phyloP scores from a whole-genome alignment of 1,284 basidiomycete species.

The Leccinum pallidistipes region DNA sequence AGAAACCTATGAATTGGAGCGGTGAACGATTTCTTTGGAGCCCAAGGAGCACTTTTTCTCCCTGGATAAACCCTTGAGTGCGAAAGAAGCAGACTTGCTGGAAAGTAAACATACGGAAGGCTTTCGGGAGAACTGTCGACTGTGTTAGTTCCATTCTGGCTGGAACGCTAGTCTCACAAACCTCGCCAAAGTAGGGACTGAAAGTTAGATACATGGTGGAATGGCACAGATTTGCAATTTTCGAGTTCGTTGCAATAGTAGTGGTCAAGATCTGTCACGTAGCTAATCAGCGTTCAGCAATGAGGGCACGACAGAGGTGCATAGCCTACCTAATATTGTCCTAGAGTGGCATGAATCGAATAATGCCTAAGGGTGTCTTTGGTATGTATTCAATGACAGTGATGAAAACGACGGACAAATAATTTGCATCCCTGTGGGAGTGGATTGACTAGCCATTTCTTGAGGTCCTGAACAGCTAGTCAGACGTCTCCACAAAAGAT shows the following conservation, averaged over 20 bases:
- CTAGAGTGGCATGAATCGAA: conserved; percentile 34
- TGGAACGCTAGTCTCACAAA: conserved; percentile 7
- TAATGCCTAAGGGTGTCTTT: conserved; percentile 20
- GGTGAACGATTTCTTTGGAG: neutral
- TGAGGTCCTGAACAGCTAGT: conserved; percentile 36
- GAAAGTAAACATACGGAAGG: conserved; percentile 12
- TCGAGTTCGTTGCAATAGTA: conserved; percentile 24
- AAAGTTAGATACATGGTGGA: neutral
- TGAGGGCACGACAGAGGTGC: neutral
- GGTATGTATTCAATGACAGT: neutral
- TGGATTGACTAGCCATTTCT: conserved; percentile 38
- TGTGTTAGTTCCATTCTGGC: conserved; percentile 1
- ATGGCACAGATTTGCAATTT: neutral
- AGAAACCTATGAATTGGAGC: neutral
- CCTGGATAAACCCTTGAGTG: conserved; percentile 6
- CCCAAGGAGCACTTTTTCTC: neutral
- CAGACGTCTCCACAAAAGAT: neutral
- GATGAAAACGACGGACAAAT: conserved; percentile 30
- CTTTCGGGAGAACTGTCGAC: conserved; percentile 4
- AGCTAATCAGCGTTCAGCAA: neutral
- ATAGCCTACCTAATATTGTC: conserved; percentile 25
- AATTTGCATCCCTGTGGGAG: conserved; percentile 43
- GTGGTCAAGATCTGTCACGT: conserved; percentile 26
- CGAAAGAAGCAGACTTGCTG: neutral
- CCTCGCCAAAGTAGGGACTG: conserved; percentile 9